Percentiles rank a stretch among this genome's conserved stretches.
phyloP scores from a whole-genome alignment of 2,329 filamentous ascomycete species.

The Arachnomyces sp. region DNA sequence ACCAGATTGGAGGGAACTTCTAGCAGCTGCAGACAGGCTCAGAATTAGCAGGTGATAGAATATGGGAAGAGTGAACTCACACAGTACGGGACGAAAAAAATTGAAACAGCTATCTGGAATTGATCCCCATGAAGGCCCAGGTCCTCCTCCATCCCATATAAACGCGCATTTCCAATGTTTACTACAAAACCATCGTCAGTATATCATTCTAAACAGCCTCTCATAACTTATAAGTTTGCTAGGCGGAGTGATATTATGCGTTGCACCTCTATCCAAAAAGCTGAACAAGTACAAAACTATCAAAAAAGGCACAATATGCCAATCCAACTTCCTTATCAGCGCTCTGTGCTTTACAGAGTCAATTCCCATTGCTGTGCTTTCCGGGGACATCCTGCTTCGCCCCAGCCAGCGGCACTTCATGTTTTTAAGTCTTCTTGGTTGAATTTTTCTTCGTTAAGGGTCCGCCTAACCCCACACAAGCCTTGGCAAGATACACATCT shows the following conservation, averaged over 20 bases:
- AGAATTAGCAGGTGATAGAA: slow-evolving; percentile 5
- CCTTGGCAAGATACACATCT: too few relatives aligned
- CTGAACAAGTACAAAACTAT: slow-evolving; percentile 58
- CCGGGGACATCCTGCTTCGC: slow-evolving; percentile 1
- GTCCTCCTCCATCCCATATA: slow-evolving; percentile 58
- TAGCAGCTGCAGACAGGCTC: slow-evolving; percentile 35
- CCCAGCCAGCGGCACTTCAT: slow-evolving; percentile 1
- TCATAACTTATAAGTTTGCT: slow-evolving; percentile 2
- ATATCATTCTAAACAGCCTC: not conserved
- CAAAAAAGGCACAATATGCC: slow-evolving; percentile 34
- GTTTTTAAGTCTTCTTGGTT: too few relatives aligned
- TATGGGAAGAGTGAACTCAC: slow-evolving; percentile 23
- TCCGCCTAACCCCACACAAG: too few relatives aligned
- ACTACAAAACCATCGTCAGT: slow-evolving; percentile 33
- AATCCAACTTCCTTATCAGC: slow-evolving; percentile 34
- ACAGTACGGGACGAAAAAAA: slow-evolving; percentile 60
- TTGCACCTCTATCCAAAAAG: slow-evolving; percentile 57
- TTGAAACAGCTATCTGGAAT: slow-evolving; percentile 61
- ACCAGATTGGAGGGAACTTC: slow-evolving; percentile 61
- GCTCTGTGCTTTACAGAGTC: slow-evolving; percentile 23
- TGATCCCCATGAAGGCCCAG: slow-evolving; percentile 55
- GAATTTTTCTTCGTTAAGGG: too few relatives aligned
- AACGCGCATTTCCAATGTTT: slow-evolving; percentile 64
- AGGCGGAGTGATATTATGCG: not conserved
- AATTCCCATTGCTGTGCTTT: slow-evolving; percentile 13